Conservation (phyloP, 352 stramenopile genomes). For the Globisporangium spiculum region DNA sequence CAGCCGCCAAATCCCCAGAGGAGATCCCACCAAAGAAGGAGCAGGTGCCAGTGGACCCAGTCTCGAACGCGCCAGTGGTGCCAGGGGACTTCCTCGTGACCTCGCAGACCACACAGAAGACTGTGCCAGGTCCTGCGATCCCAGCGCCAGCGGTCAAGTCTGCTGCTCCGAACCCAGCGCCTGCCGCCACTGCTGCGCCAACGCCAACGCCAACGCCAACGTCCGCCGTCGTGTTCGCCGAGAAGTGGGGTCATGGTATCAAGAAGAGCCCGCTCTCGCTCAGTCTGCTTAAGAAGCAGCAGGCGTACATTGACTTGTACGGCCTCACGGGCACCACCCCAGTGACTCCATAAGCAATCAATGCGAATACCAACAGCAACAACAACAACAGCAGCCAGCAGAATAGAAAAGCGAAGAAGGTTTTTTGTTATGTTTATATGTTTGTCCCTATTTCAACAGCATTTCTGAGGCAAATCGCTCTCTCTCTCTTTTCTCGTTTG, state of each 20-base stretch:
- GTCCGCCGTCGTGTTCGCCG: conserved; percentile 36
- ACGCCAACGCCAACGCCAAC: conserved; percentile 18
- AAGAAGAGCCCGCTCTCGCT: conserved; percentile 81
- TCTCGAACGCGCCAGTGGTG: conserved; percentile 44
- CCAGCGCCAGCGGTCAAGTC: conserved; percentile 22
- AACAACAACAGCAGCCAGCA: neutral
- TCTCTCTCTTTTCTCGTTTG: neutral
- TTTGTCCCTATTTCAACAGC: neutral
- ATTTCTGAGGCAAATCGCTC: neutral
- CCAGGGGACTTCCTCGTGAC: conserved; percentile 65
- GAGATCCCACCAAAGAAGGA: conserved; percentile 72
- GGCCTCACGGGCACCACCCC: conserved; percentile 81
- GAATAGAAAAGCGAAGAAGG: conserved; percentile 9
- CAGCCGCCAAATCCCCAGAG: conserved; percentile 45
- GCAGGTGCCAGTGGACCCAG: conserved; percentile 44
- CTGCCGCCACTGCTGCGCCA: conserved; percentile 24
- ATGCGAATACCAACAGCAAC: conserved; percentile 38
- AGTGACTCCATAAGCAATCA: conserved; percentile 18
- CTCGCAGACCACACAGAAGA: conserved; percentile 61
- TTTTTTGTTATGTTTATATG: neutral
- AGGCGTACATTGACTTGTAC: conserved; percentile 81
- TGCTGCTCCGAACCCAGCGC: conserved; percentile 5
- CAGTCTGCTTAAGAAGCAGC: conserved; percentile 83
- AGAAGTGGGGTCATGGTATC: conserved; percentile 78
- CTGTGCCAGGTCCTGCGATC: conserved; percentile 34